Conservation (phyloP, 179 eudicot species). For the Vitellaria paradoxa region DNA sequence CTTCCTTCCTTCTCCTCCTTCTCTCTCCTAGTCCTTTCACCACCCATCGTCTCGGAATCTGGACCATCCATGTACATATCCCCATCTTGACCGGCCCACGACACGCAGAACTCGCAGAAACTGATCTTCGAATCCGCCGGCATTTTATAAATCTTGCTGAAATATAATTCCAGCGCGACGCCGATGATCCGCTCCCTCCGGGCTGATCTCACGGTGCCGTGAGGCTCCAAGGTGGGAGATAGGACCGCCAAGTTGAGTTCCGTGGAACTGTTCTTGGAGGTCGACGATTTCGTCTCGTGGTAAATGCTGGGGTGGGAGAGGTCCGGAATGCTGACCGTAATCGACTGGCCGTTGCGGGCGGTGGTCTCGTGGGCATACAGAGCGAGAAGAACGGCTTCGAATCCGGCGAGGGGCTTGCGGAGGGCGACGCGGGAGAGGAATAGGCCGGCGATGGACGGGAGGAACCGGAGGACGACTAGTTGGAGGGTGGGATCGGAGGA, state of each 20-base stretch:
- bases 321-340: constrained; percentile 61
- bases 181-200: constrained; percentile 73
- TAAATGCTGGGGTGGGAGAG: constrained; percentile 73
- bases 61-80: constrained; percentile 7
- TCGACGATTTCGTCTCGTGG: constrained; percentile 48
- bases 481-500: constrained; percentile 56
- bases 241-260: constrained; percentile 62
- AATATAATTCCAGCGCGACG: constrained; percentile 76
- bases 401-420: constrained; percentile 63
- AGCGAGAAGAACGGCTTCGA: constrained; percentile 78
- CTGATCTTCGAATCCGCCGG: constrained; percentile 65
- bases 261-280: constrained; percentile 31
- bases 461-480: constrained; percentile 68
- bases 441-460: constrained; percentile 65
- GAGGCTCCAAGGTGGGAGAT: constrained; percentile 68
- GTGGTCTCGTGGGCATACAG: constrained; percentile 69
- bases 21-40: not conserved
- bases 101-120: constrained; percentile 59
- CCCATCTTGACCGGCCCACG: constrained; percentile 61
- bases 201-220: constrained; percentile 70
- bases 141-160: constrained; percentile 49
- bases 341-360: constrained; percentile 49
- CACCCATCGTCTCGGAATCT: not conserved
- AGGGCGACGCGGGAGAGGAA: constrained; percentile 60
- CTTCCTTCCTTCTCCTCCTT: constrained; percentile 29